Conservation (phyloP, 495 filamentous ascomycete genomes). For the Elasticomyces elasticus region DNA sequence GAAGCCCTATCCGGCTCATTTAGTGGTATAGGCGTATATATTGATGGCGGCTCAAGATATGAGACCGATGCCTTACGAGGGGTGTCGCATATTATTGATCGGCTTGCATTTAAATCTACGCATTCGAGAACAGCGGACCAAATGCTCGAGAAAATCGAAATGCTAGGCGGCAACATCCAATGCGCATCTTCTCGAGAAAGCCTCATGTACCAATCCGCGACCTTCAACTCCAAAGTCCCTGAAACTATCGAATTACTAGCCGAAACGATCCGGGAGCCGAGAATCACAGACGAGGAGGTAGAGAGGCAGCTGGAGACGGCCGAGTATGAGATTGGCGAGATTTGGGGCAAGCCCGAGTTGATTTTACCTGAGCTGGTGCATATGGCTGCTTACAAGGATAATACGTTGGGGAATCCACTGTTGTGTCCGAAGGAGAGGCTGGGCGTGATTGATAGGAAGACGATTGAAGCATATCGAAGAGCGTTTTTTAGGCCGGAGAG, state of each 20-base stretch:
- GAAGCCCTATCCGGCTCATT: slow-evolving; percentile 94
- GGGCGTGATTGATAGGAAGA: slow-evolving; percentile 58
- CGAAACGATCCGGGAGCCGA: slow-evolving; percentile 84
- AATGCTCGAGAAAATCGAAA: slow-evolving; percentile 78
- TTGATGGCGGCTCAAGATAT: slow-evolving; percentile 92
- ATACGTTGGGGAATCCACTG: slow-evolving; percentile 89
- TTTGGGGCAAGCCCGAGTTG: slow-evolving; percentile 94
- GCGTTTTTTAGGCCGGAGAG: slow-evolving; percentile 80
- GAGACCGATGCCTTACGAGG: slow-evolving; percentile 78
- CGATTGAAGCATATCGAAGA: slow-evolving; percentile 69
- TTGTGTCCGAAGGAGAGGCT: slow-evolving; percentile 83
- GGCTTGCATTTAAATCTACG: slow-evolving; percentile 93
- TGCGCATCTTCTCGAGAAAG: slow-evolving; percentile 92
- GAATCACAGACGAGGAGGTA: slow-evolving; percentile 86
- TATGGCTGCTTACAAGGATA: slow-evolving; percentile 86
- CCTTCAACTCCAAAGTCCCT: slow-evolving; percentile 88
- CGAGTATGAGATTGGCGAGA: slow-evolving; percentile 91
- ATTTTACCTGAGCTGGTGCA: slow-evolving; percentile 94
- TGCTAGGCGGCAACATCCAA: slow-evolving; percentile 87
- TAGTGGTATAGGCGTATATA: slow-evolving; percentile 88
- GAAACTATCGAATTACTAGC: slow-evolving; percentile 76
- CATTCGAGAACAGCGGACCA: slow-evolving; percentile 59
- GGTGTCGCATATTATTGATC: slow-evolving; percentile 92
- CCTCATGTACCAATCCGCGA: slow-evolving; percentile 97
- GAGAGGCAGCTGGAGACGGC: slow-evolving; percentile 77